Base-by-base conservation (phyloP, 805 yeast species). In the Candida alai region DNA sequence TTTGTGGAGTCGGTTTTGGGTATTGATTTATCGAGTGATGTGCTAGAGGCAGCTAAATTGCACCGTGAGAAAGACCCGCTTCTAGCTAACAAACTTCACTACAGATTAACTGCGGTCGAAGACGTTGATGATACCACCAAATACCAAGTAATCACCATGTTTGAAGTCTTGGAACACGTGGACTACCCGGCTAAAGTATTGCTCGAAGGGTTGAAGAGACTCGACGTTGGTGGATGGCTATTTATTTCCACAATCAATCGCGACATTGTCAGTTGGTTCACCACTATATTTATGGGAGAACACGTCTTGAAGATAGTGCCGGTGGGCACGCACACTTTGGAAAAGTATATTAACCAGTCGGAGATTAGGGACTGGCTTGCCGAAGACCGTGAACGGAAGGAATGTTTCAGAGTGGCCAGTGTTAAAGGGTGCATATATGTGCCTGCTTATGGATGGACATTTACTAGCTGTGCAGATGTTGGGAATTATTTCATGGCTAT, bases 101-200 rank as follows among this genome's bases (percentile, higher is more conserved):
- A 93, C 56, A 61, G 74, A 35, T 58, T 80, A 32, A 64, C 56
- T 24, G 73, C 89, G 0, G 58, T 90, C 12, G 95, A 84, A 42
- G 76, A 75, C 22, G 42, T 80, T 17, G 60, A 64, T 5, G 36
- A 46, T 5, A 49, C 56, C 8, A 76, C 69, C 11, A 61, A 60
- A 30, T 90, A 62, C 56, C 95, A 93, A 52, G 56, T 89, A 3
- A 79, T 93, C 4, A 86, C 97, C 2, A 75, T 89, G 76, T 86
- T 90, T 71, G 99, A 93, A 56, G 80, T 93, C 76, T 67, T 93
- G 23, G 99, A 93, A 56, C 99, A 93, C 54, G 97, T 93, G 3
- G 86, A 84, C 38, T 73, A 76, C 40, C 98, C 99, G 0, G 61
- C 85, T 0, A 76, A 73, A 34, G 82, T 89, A 11, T 58, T 93